A percentile compares a stretch with the other conserved stretches of the same genome.
Evolutionary conservation across 1,284 basidiomycete species (phyloP).

Genomic region (Rugosomyces carneus): DNA sequence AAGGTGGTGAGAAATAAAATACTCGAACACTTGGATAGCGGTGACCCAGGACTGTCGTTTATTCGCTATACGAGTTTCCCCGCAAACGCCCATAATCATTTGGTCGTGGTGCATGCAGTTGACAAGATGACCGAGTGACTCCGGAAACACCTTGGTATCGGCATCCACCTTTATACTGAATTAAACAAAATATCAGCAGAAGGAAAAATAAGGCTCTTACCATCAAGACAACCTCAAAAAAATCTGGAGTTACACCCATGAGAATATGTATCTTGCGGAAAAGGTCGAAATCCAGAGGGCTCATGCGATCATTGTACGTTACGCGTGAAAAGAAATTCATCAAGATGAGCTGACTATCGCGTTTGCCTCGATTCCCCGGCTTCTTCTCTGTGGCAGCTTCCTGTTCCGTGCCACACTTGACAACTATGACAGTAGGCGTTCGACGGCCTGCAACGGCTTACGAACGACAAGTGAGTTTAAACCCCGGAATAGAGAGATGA

Average conservation of each 20-base stretch:
- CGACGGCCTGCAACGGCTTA: conserved; percentile 76
- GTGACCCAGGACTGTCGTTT: conserved; percentile 98
- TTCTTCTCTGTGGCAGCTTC: conserved; percentile 85
- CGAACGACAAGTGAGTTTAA: conserved; percentile 9
- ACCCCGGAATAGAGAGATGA: conserved; percentile 3
- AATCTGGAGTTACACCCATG: conserved; percentile 99
- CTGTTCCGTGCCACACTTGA: conserved; percentile 91
- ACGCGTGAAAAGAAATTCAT: conserved; percentile 99
- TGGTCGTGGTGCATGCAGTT: conserved; percentile 99
- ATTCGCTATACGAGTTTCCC: conserved; percentile 98
- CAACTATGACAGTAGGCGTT: conserved; percentile 92
- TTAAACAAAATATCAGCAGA: conserved; percentile 19
- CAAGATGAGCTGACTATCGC: conserved; percentile 96
- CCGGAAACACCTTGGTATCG: conserved; percentile 89
- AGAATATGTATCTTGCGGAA: conserved; percentile 95
- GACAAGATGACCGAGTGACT: conserved; percentile 82
- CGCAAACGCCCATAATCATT: conserved; percentile 98
- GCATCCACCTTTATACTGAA: conserved; percentile 78
- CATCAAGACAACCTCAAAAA: conserved; percentile 97
- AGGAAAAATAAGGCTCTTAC: conserved; percentile 40
- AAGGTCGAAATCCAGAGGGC: conserved; percentile 94
- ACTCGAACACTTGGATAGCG: conserved; percentile 96
- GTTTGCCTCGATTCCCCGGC: conserved; percentile 97
- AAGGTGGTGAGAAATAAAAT: conserved; percentile 98
- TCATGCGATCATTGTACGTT: conserved; percentile 99